Base-by-base conservation (phyloP, 108 stramenopile genomes). In the Nitzschia sp. region DNA sequence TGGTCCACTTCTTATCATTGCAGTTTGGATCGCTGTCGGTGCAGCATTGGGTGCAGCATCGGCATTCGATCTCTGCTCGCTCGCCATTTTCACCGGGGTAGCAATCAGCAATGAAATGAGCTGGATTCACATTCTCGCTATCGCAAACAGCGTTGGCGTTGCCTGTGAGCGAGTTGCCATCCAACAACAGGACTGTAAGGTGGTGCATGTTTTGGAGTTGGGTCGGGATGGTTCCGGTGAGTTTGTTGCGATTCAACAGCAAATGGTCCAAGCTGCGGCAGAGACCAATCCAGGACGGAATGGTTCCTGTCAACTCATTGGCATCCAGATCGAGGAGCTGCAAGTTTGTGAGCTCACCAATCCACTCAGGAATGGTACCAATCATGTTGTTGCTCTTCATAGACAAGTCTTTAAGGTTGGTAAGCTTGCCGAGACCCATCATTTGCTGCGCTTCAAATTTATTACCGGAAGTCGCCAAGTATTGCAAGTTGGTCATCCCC, bases 301-400 rank as follows among this genome's bases (percentile, higher is more conserved):
- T 82, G 16, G 67, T 73, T 21, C 88, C 88, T 15, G 73, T 75
- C 23, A 89, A 41, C 48, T 54, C 32, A 61, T 86, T 89, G 19
- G 36, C 28, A 29, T 80, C 75, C 23, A 83, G 25, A 45, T 64
- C 57, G 9, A 90, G 31, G 54, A 73, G 75, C 50, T 80, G 62
- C n/a, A 89, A 59, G 15, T 64, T 57, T 16, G 46, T 5, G 1
- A 79, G 34, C 2, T 66, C 57, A 9, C 72, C 72, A 45, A 80
- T 33, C 54, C 66, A 71, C 0, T 70, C 63, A 11, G 79, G 79
- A 63, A 80, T 66, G 15, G 63, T 59, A 1, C 71, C 69, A 32
- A 21, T 63, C 2, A 66, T 46, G 44, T 62, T 57, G 8, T 45
- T 67, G 1, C 36, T 23, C n/a, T 44, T 34, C 21, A 82, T 36